Evolutionary conservation across 192 early-diverging fungal genomes (phyloP).

Genomic region (Backusella tarrabulga): DNA sequence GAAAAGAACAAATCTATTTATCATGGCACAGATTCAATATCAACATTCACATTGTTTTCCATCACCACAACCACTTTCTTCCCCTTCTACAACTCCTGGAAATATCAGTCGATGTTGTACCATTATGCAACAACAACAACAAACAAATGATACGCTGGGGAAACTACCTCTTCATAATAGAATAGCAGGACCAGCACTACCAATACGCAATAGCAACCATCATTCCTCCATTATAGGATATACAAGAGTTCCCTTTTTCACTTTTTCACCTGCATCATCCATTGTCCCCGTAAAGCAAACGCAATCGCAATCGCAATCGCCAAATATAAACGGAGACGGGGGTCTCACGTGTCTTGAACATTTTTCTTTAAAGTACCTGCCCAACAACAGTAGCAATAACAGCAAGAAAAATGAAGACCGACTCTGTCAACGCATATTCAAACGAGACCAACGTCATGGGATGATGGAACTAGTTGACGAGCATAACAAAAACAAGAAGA

Average conservation of each 20-base stretch:
- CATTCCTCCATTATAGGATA: not conserved
- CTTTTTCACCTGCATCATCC: conserved; percentile 2
- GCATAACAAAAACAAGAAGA: not conserved
- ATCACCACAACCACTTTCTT: not conserved
- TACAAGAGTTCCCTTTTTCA: not conserved
- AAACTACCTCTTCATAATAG: not conserved
- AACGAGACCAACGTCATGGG: not conserved
- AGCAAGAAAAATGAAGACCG: not conserved
- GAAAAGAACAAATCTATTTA: not conserved
- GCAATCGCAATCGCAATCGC: not conserved
- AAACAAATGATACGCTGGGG: not conserved
- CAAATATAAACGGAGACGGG: not conserved
- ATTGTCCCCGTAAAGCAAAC: not conserved
- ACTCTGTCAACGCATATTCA: not conserved
- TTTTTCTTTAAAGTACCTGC: not conserved
- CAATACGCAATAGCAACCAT: not conserved
- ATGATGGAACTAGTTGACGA: not conserved
- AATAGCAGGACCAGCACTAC: not conserved
- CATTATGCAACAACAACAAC: not conserved
- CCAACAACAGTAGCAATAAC: not conserved
- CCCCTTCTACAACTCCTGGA: not conserved
- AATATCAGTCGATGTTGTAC: not conserved
- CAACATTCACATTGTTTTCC: not conserved
- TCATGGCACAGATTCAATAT: not conserved
- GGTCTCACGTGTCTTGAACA: not conserved